These are phyloP conservation scores for Zoysia matrella DNA, from an alignment of 202 grass and related monocot species.

Conservation along the genomic window DNA sequence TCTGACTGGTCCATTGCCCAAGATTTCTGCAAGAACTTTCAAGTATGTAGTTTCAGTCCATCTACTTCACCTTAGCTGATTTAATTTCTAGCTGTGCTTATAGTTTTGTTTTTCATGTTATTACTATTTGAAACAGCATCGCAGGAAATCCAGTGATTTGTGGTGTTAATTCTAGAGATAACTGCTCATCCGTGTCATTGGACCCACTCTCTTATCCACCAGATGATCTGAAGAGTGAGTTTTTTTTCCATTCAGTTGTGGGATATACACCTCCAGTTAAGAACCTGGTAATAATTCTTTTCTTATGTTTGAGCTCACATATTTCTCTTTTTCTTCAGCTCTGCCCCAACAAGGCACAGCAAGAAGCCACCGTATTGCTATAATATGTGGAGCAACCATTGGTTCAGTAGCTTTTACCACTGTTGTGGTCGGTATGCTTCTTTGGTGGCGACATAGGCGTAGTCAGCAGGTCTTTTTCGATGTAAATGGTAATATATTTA, in stretches of 20 bases:
- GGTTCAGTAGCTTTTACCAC: conserved; percentile 59
- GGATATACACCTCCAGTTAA: conserved; percentile 15
- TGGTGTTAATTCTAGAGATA: conserved; percentile 62
- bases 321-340: conserved; percentile 66
- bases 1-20: conserved; percentile 87
- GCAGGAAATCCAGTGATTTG: conserved; percentile 86
- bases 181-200: conserved; percentile 79
- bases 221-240: conserved; percentile 85
- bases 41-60: conserved; percentile 57
- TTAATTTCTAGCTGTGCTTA: neutral
- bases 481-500: conserved; percentile 71
- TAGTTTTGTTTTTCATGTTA: conserved; percentile 2
- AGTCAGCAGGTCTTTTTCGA: conserved; percentile 98
- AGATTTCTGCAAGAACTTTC: conserved; percentile 94
- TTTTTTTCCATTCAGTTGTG: conserved; percentile 19
- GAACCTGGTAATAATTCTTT: neutral
- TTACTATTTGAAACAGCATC: conserved; percentile 60
- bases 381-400: conserved; percentile 71
- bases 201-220: conserved; percentile 95
- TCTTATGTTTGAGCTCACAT: conserved; percentile 27
- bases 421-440: conserved; percentile 57
- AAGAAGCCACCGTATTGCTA: conserved; percentile 65
- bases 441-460: conserved; percentile 77
- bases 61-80: conserved; percentile 1
- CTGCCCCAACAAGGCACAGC: conserved; percentile 59